These are phyloP conservation scores for Debaryomycetaceae sp. DNA, from an alignment of 1,139 yeast species.

Conservation along the genomic window DNA sequence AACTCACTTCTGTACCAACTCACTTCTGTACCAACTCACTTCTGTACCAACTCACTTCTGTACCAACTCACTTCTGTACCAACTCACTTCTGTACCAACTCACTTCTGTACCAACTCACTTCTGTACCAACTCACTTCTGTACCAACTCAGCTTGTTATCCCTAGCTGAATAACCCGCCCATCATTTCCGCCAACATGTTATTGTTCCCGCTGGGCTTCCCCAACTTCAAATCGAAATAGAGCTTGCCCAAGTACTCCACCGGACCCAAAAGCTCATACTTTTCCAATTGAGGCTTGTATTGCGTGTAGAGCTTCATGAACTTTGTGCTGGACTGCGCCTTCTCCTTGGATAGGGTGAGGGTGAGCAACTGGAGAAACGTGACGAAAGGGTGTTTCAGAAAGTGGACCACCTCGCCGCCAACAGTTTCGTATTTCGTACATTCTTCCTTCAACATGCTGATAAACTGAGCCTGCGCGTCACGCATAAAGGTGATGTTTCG, in stretches of 20 bases:
- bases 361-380: conserved; percentile 65
- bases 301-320: conserved; percentile 42
- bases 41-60: no score
- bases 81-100: no score
- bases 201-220: conserved; percentile 45
- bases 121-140: no score
- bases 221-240: conserved; percentile 29
- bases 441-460: conserved; percentile 14
- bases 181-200: conserved; percentile 77
- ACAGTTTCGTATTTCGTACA: conserved; percentile 7
- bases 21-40: no score
- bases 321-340: conserved; percentile 31
- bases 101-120: no score
- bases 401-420: conserved; percentile 9
- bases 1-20: no score
- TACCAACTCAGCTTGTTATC: background rate
- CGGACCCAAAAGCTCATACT: conserved; percentile 25
- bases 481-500: conserved; percentile 51
- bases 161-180: conserved; percentile 58
- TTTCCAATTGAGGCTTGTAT: conserved; percentile 20
- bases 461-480: conserved; percentile 31
- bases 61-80: no score
- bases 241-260: conserved; percentile 40
- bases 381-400: conserved; percentile 27
- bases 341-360: conserved; percentile 48